phyloP scores from a whole-genome alignment of 164 flowering plant genomes.

The Chloranthus sessilifolius region DNA sequence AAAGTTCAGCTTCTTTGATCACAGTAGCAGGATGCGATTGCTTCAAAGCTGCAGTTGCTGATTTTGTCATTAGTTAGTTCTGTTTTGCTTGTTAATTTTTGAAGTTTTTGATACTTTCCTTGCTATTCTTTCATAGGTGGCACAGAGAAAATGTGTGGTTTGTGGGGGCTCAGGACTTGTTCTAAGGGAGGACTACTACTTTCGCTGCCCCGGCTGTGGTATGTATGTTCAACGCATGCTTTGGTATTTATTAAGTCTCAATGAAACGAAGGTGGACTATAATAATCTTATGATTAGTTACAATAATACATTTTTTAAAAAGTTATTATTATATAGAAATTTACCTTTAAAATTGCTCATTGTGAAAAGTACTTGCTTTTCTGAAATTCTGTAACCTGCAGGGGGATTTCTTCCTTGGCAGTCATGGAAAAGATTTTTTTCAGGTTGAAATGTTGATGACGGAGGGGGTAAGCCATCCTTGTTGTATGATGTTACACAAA shows the following conservation, averaged over 20 bases:
- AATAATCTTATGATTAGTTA: background rate
- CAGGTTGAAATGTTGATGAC: conserved; percentile 33
- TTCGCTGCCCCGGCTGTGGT: conserved; percentile 88
- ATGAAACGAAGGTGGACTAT: background rate
- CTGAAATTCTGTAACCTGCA: conserved; percentile 26
- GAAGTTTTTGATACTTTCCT: background rate
- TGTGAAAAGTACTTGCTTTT: too few species aligned
- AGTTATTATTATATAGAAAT: background rate
- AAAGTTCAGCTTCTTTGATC: background rate
- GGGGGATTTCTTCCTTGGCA: conserved; percentile 98
- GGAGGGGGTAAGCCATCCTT: too few species aligned
- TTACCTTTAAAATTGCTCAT: background rate
- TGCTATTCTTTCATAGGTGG: conserved; percentile 34
- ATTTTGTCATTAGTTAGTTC: background rate
- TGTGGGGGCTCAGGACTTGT: conserved; percentile 92
- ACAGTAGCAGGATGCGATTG: background rate
- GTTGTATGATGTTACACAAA: too few species aligned
- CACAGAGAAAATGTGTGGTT: conserved; percentile 59
- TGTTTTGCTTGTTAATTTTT: background rate
- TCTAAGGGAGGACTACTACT: conserved; percentile 53
- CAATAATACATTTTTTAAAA: background rate
- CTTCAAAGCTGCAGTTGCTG: background rate
- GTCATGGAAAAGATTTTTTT: conserved; percentile 86
- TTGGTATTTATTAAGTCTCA: too few species aligned
- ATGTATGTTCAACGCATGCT: conserved; percentile 11